Conservation (phyloP, 805 yeast genomes). For the Lachancea sp. region DNA sequence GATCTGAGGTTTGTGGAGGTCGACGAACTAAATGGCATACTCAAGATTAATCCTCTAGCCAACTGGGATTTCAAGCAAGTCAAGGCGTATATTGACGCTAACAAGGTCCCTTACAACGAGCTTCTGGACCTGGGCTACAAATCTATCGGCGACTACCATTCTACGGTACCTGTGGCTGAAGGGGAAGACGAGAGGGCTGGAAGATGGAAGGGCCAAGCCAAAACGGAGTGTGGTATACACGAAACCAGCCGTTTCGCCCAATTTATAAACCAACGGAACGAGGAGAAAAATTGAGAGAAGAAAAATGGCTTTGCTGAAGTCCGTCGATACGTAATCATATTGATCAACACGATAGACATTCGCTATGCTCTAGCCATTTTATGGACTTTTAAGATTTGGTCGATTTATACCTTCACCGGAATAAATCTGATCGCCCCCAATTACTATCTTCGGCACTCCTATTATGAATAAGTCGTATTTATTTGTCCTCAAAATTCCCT, state of each 20-base stretch:
- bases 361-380: too few relatives aligned
- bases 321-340: too few relatives aligned
- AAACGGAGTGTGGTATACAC: constrained; percentile 96
- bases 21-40: constrained; percentile 59
- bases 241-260: constrained; percentile 69
- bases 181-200: constrained; percentile 98
- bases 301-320: not conserved
- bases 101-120: constrained; percentile 80
- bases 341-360: too few relatives aligned
- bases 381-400: too few relatives aligned
- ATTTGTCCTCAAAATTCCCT: too few relatives aligned
- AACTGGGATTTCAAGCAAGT: constrained; percentile 77
- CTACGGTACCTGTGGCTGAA: constrained; percentile 80
- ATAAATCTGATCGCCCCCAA: too few relatives aligned
- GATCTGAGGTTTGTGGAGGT: constrained; percentile 68
- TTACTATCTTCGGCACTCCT: too few relatives aligned
- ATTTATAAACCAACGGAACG: constrained; percentile 34
- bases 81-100: constrained; percentile 54
- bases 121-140: constrained; percentile 81
- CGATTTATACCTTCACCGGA: too few relatives aligned
- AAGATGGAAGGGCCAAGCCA: constrained; percentile 87
- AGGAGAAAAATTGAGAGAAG: not conserved
- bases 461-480: too few relatives aligned
- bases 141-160: constrained; percentile 93
- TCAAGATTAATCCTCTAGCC: constrained; percentile 85